A percentile compares a stretch with the other conserved stretches of the same genome.
These are phyloP conservation scores for Oryza rufipogon DNA, from an alignment of 176 grass and related monocot species.

Conservation along the genomic window DNA sequence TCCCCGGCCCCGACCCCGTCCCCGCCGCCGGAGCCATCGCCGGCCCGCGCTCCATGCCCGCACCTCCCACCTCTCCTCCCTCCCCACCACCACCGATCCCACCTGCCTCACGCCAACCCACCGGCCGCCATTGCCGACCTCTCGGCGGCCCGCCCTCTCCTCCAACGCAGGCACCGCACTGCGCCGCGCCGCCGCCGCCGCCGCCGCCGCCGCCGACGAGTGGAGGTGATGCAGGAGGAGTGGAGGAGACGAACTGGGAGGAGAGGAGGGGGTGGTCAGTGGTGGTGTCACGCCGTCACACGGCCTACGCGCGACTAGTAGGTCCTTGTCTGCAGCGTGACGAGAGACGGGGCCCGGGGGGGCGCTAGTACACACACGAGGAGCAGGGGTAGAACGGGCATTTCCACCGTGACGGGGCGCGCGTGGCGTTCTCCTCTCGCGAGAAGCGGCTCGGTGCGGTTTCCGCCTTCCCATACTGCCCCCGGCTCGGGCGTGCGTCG, in stretches of 20 bases:
- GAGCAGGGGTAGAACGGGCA: constrained; percentile 16
- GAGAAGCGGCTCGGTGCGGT: background rate
- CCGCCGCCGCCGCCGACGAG: background rate
- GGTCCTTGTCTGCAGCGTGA: constrained; percentile 20
- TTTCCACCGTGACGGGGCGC: background rate
- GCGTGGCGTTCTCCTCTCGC: background rate
- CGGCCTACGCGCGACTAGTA: background rate
- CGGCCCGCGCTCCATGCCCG: constrained; percentile 37
- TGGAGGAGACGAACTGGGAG: background rate
- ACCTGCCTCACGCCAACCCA: constrained; percentile 22
- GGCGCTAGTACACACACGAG: no score
- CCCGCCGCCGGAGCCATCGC: constrained; percentile 50
- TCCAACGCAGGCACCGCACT: background rate
- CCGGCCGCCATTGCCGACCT: constrained; percentile 30
- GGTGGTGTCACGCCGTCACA: background rate
- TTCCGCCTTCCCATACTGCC: background rate
- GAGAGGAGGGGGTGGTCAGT: no score
- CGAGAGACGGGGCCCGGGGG: background rate
- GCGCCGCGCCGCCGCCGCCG: background rate
- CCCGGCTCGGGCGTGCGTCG: background rate
- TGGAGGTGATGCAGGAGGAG: background rate
- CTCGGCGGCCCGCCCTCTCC: background rate
- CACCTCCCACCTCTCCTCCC: background rate
- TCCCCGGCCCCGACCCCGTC: background rate
- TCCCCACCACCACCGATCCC: background rate